Percentiles rank a stretch among this genome's conserved stretches.
Evolutionary conservation across 306 rosid genomes (phyloP).

Genomic region (Lathyrus tuberosus): DNA sequence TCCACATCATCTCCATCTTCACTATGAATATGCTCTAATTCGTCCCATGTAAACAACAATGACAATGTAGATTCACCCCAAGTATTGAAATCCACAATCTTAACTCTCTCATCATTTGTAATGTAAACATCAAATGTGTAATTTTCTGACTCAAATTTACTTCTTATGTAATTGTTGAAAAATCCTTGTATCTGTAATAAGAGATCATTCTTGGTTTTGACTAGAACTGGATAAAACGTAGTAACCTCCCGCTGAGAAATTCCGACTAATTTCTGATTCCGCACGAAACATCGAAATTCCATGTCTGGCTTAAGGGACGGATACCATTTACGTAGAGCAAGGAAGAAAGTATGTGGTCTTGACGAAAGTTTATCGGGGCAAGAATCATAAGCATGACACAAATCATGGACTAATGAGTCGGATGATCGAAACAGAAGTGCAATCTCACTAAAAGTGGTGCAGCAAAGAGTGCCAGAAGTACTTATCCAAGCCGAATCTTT

Average conservation of each 20-base stretch:
- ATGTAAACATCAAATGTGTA: background rate
- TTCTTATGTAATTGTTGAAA: background rate
- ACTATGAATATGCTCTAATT: background rate
- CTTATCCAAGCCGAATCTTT: conserved; percentile 26
- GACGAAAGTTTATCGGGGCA: background rate
- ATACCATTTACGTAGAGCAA: conserved; percentile 23
- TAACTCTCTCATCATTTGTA: conserved; percentile 14
- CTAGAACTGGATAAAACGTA: background rate
- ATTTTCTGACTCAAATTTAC: conserved; percentile 5
- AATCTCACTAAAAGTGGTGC: background rate
- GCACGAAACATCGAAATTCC: background rate
- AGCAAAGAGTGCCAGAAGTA: background rate
- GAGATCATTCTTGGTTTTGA: background rate
- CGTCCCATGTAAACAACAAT: conserved; percentile 12
- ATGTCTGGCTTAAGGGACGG: background rate
- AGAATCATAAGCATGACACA: conserved; percentile 12
- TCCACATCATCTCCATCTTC: background rate
- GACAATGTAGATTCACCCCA: conserved; percentile 14
- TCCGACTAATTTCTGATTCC: conserved; percentile 2
- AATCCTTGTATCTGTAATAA: background rate
- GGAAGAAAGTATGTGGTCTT: conserved; percentile 10
- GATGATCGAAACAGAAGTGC: conserved; percentile 18
- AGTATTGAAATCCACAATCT: conserved; percentile 15
- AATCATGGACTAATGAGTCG: conserved; percentile 14
- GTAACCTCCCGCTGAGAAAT: conserved; percentile 17